Percentiles rank a stretch among this genome's conserved stretches.
phyloP scores from a whole-genome alignment of 2,329 filamentous ascomycete genomes.

The Ophiostoma sp. region DNA sequence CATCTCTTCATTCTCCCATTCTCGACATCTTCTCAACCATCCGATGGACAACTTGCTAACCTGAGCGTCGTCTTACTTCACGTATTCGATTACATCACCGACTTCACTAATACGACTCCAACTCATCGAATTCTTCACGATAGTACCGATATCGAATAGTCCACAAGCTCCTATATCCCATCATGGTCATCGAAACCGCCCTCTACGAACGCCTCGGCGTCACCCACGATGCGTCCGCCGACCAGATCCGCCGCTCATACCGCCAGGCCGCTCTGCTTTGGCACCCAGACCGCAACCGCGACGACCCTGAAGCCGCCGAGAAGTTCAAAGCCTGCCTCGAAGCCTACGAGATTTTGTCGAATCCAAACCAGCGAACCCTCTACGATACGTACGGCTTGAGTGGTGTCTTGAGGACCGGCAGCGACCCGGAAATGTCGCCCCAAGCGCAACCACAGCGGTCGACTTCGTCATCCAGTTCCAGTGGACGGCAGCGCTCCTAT shows the following conservation, averaged over 20 bases:
- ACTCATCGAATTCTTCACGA: neutral
- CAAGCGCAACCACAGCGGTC: neutral
- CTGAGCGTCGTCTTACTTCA: neutral
- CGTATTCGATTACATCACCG: neutral
- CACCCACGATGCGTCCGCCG: constrained; percentile 75
- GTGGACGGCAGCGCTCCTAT: constrained; percentile 63
- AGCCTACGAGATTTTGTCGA: constrained; percentile 95
- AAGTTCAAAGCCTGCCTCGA: constrained; percentile 98
- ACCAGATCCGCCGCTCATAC: constrained; percentile 97
- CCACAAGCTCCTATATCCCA: constrained; percentile 29
- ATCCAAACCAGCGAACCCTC: constrained; percentile 91
- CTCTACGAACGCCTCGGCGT: constrained; percentile 85
- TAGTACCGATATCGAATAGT: neutral
- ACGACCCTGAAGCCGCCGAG: constrained; percentile 79
- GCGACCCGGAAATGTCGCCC: neutral
- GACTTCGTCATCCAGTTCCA: neutral
- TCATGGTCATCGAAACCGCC: constrained; percentile 40
- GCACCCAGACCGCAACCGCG: constrained; percentile 97
- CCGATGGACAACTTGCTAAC: neutral
- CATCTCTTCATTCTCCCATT: neutral
- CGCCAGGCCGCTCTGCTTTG: constrained; percentile 80
- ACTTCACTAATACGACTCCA: neutral
- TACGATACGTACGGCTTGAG: constrained; percentile 96
- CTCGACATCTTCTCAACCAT: neutral
- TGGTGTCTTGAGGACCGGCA: constrained; percentile 65